Percentiles rank a stretch among this genome's conserved stretches.
Conservation (phyloP, 805 yeast genomes). For the Candida odintsovae region DNA sequence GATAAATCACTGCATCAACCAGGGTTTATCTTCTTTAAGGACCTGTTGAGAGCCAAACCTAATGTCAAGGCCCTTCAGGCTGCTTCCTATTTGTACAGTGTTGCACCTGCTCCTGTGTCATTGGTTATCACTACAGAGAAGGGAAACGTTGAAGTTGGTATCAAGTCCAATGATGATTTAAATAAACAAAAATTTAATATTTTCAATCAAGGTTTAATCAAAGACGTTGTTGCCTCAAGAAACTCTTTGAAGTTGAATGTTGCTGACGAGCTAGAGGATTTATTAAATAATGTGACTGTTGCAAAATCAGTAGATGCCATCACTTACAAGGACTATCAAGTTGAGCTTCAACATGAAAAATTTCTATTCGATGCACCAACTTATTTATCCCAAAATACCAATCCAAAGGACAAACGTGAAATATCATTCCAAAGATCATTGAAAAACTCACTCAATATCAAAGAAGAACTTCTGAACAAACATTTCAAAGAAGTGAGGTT, state of each 20-base stretch:
- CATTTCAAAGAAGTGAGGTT: conserved; percentile 27
- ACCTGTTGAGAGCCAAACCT: conserved; percentile 29
- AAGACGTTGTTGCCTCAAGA: neutral
- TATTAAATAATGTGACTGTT: neutral
- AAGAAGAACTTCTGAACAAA: conserved; percentile 28
- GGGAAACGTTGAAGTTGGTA: conserved; percentile 11
- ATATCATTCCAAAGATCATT: conserved; percentile 21
- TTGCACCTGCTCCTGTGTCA: conserved; percentile 19
- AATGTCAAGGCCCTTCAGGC: conserved; percentile 28
- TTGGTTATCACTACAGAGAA: conserved; percentile 7
- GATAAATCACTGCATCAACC: conserved; percentile 15
- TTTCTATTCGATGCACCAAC: conserved; percentile 15
- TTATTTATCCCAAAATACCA: conserved; percentile 1
- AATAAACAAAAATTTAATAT: neutral
- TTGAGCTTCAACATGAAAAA: conserved; percentile 10
- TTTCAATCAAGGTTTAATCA: neutral
- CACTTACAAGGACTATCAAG: conserved; percentile 1
- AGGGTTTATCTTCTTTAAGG: conserved; percentile 35
- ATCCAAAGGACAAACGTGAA: conserved; percentile 8
- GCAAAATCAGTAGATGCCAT: conserved; percentile 1
- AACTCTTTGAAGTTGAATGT: neutral
- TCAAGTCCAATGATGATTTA: conserved; percentile 1
- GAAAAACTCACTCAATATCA: conserved; percentile 22
- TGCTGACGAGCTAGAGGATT: conserved; percentile 2
- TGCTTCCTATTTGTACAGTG: conserved; percentile 35